Evolutionary conservation across 148 eudicot species (phyloP).

Genomic region (Fallopia convolvulus): DNA sequence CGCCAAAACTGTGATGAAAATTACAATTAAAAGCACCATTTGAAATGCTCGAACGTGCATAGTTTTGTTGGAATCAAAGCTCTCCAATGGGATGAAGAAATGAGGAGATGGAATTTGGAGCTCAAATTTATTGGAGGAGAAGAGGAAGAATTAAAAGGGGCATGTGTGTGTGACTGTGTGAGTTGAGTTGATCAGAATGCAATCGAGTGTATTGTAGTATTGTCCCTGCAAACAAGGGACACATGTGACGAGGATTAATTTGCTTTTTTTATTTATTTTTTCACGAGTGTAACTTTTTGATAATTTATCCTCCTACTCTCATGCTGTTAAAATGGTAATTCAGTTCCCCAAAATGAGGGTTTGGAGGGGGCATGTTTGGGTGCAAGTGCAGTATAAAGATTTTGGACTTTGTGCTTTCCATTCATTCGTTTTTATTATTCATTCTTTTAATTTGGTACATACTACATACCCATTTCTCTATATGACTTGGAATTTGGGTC

Average conservation of each 20-base stretch:
- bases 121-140: background rate
- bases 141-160: background rate
- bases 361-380: conserved; percentile 9
- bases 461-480: background rate
- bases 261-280: background rate
- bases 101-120: background rate
- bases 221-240: conserved; percentile 12
- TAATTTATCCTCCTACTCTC: background rate
- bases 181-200: background rate
- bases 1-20: background rate
- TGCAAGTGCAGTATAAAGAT: conserved; percentile 10
- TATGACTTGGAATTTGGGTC: conserved; percentile 5
- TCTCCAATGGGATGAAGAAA: background rate
- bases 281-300: background rate
- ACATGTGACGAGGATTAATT: background rate
- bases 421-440: background rate
- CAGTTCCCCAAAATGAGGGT: conserved; percentile 9
- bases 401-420: conserved; percentile 4
- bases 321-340: conserved; percentile 1
- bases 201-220: background rate
- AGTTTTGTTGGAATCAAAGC: background rate
- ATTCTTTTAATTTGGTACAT: background rate
- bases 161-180: background rate
- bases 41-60: background rate
- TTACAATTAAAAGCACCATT: background rate